Conservation (phyloP, 257 asterid species). For the Gentiana straminea region DNA sequence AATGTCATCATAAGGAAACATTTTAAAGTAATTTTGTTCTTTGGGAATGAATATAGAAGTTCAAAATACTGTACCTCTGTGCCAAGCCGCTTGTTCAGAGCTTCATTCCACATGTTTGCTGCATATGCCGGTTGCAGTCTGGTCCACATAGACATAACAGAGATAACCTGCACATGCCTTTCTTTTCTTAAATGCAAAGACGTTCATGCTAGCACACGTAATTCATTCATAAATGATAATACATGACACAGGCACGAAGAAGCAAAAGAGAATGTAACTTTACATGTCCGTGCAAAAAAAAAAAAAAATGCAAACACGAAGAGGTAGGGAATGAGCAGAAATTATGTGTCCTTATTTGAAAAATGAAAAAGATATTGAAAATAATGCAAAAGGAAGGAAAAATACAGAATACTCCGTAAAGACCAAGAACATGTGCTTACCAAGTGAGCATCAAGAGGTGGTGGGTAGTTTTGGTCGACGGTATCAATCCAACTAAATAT, state of each 20-base stretch:
- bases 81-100: constrained; percentile 96
- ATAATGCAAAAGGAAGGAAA: not conserved
- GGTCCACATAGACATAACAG: constrained; percentile 99
- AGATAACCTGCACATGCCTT: constrained; percentile 58
- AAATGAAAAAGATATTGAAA: too few relatives aligned
- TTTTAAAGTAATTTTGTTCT: not conserved
- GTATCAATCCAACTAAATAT: constrained; percentile 99
- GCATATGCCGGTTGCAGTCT: constrained; percentile 99
- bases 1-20: not conserved
- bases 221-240: not conserved
- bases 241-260: not conserved
- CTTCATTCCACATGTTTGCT: constrained; percentile 99
- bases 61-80: constrained; percentile 48
- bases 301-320: too few relatives aligned
- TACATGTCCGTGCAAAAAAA: not conserved
- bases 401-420: not conserved
- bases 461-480: constrained; percentile 87
- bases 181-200: constrained; percentile 14
- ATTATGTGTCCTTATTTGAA: too few relatives aligned
- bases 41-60: constrained; percentile 1
- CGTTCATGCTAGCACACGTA: constrained; percentile 7
- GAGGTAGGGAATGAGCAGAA: too few relatives aligned
- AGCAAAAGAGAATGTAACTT: not conserved
- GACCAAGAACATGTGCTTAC: constrained; percentile 21
- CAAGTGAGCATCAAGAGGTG: constrained; percentile 99